A percentile compares a stretch with the other conserved stretches of the same genome.
These are phyloP conservation scores for Globisporangium nodosum DNA, from an alignment of 352 stramenopile species.

Conservation along the genomic window DNA sequence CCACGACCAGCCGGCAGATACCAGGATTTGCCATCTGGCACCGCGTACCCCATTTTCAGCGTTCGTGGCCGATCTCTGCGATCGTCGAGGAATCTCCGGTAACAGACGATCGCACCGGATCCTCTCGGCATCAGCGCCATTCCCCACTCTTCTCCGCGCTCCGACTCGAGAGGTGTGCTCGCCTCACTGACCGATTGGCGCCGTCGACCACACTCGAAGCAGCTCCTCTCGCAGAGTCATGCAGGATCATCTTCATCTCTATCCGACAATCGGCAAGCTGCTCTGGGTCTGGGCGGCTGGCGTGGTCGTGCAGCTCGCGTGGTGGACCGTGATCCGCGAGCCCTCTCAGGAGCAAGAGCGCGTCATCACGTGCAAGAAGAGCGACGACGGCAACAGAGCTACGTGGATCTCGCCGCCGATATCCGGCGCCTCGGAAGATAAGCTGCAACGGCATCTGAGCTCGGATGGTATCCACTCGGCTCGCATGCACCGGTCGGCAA, in stretches of 20 bases:
- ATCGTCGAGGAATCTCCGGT: no score
- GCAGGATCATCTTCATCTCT: constrained; percentile 38
- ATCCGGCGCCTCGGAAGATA: not conserved
- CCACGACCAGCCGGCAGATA: no score
- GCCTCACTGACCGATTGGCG: no score
- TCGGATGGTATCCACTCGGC: no score
- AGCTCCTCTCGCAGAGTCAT: constrained; percentile 4
- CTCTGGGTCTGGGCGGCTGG: constrained; percentile 20
- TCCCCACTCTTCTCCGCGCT: no score
- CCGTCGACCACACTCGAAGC: no score
- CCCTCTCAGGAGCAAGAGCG: constrained; percentile 2
- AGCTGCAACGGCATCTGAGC: not conserved
- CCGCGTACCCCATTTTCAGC: no score
- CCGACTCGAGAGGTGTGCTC: no score
- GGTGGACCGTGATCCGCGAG: constrained; percentile 7
- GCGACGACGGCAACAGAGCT: constrained; percentile 7
- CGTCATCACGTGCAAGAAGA: constrained; percentile 1
- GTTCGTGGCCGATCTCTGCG: no score
- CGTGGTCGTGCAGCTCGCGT: constrained; percentile 28
- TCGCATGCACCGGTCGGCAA: not conserved
- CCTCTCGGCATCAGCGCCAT: no score
- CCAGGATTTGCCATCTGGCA: no score
- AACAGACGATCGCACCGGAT: no score
- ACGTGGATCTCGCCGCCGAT: not conserved
- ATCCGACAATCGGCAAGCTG: constrained; percentile 27